Evolutionary conservation across 2,329 filamentous ascomycete genomes (phyloP), one percentile per base, ranked within the genome.

Genomic region (Fusarium sp.): DNA sequence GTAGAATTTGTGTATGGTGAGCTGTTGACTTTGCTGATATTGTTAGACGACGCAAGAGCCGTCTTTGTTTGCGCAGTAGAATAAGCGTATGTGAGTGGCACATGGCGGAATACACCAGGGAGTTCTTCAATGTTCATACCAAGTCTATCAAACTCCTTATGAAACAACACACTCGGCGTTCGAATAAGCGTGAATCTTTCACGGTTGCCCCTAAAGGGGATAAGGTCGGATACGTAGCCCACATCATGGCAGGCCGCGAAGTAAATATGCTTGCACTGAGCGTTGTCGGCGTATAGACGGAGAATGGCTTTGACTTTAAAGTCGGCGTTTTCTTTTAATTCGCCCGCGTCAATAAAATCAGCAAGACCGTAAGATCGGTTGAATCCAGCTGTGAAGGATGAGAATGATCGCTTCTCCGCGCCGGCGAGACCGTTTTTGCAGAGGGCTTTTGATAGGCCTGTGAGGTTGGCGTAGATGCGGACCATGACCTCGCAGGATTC

Each of bases 221-320:
- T 86, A 31, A 92, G 80, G 52, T 90, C 83, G 12, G 87, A 85
- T 49, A 90, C 79, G 75, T 91, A 78, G 31, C 75, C 76, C 11
- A 74, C 72, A 33, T 91, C 88, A 71, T 91, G 89, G 73, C 89
- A 91, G 42, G 86, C 89, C 9, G 88, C 90, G 63, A 90, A 88
- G 75, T 88, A 88, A 39, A 92, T 89, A 76, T 91, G 89, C 72
- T 88, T 89, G 81, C 90, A 92, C 74, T 90, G 87, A 7, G 84
- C 80, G 72, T 88, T 89, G 49, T 90, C 86, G 38, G 84, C 85
- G 67, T 89, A 90, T 3, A 90, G 81, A 9, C 83, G 81, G 14
- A 84, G 76, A 62, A 80, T 65, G 46, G 77, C 88, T 75, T 88
- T 84, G 59, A 92, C 84, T 77, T 92, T 92, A 75, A 86, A 87